Evolutionary conservation across 2,329 filamentous ascomycete genomes (phyloP), one percentile per base, ranked within the genome.

Genomic region (Penicillium sp.): DNA sequence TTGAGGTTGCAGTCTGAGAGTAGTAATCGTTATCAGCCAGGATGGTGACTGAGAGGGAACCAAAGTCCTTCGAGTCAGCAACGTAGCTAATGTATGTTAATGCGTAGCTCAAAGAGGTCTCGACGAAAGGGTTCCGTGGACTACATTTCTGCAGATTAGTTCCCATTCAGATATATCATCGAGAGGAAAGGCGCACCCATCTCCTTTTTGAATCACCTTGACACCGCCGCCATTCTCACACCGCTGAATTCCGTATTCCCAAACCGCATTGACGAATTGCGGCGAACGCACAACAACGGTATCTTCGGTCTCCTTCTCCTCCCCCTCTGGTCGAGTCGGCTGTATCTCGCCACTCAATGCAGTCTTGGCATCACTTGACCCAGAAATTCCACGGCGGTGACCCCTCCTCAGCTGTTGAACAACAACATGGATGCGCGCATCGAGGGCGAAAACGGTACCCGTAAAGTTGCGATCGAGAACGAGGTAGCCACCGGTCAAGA

Each of bases 1-100:
- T 69, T 47, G 68, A 66, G 15, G 75, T 66, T 24, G 75, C 67
- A 2, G 84, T 78, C 52, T 85, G 83, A 4, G 93, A 96, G 76
- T 97, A 98, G 79, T 98, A 98, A 75, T 95, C 89, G 65, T 93
- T 91, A 73, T 96, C 90, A 52, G 93, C 92, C 31, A 97, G 81
- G 67, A 98, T 92, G 53, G 88, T 90, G 68, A 97, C 81, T 12
- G 82, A 82, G 27, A 86, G 74, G 3, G 90, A 82, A 12, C 79
- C 78, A 64, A 93, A 69, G 43, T 83, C 65, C 72, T 79, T 66
- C 4, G 71, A 73, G 67, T 67, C 77, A 69, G 73, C 57, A 58
- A 74, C 58, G 71, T 73, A 66, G 69, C 72, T 64, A 70, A 78
- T 68, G 89, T 95, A 96, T 47, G 87, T 93, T 61, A 97, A 80